Evolutionary conservation across 202 grass and related monocot genomes (phyloP).

Genomic region (Musa balbisiana): DNA sequence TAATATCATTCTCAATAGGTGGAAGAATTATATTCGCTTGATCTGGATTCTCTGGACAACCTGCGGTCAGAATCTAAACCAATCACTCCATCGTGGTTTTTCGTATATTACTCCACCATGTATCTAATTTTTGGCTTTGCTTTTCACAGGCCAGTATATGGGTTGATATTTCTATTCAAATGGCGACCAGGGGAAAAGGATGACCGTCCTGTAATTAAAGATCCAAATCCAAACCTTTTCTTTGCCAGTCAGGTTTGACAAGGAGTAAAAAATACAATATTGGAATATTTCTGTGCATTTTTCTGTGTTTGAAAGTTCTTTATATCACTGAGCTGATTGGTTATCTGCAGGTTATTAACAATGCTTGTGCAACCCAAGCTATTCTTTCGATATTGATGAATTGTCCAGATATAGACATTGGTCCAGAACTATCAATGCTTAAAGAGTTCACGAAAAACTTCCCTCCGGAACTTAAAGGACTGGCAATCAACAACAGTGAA

Average conservation of each 20-base stretch:
- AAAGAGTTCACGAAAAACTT: constrained; percentile 94
- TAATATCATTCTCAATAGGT: constrained; percentile 48
- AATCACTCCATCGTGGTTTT: constrained; percentile 1
- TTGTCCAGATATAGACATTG: constrained; percentile 75
- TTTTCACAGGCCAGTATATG: constrained; percentile 70
- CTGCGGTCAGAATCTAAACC: constrained; percentile 36
- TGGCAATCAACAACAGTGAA: constrained; percentile 92
- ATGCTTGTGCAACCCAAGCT: constrained; percentile 98
- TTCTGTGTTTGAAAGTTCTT: neutral
- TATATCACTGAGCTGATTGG: neutral
- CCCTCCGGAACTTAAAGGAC: constrained; percentile 76
- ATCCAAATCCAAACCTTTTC: constrained; percentile 81
- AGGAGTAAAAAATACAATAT: neutral
- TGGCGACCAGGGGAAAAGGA: constrained; percentile 78
- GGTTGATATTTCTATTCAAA: constrained; percentile 96
- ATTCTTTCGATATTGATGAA: constrained; percentile 96
- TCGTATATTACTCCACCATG: constrained; percentile 1
- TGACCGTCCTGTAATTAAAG: constrained; percentile 53
- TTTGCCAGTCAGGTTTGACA: constrained; percentile 73
- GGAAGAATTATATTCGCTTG: constrained; percentile 89
- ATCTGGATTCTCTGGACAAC: constrained; percentile 72
- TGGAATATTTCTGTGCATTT: neutral
- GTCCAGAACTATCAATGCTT: constrained; percentile 64
- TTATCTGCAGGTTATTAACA: constrained; percentile 73
- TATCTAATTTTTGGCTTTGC: constrained; percentile 11